Evolutionary conservation across 2,329 filamentous ascomycete species (phyloP).

Genomic region (Cadophora luteo-olivacea): DNA sequence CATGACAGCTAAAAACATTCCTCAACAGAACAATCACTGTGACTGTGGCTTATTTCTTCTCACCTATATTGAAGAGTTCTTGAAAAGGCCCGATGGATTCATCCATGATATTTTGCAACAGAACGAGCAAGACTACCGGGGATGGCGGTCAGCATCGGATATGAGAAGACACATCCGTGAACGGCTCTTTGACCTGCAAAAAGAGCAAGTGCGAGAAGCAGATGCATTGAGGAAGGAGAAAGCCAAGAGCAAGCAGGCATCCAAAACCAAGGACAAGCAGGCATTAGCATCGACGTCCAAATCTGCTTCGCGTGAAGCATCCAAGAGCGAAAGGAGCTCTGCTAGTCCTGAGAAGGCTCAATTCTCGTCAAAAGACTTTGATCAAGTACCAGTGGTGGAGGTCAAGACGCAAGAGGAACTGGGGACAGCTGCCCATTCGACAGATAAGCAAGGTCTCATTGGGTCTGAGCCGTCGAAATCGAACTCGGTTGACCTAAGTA

Average conservation of each 20-base stretch:
- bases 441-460: background rate
- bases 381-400: background rate
- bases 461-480: background rate
- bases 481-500: background rate
- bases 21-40: conserved; percentile 80
- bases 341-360: background rate
- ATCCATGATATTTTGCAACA: conserved; percentile 69
- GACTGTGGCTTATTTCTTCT: conserved; percentile 92
- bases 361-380: background rate
- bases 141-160: conserved; percentile 54
- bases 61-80: conserved; percentile 83
- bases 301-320: conserved; percentile 6
- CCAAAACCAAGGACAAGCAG: conserved; percentile 1
- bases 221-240: conserved; percentile 17
- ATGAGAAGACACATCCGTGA: conserved; percentile 72
- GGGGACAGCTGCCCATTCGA: background rate
- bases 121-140: conserved; percentile 28
- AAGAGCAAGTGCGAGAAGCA: conserved; percentile 52
- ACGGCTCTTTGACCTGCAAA: conserved; percentile 68
- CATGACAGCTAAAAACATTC: conserved; percentile 77
- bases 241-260: conserved; percentile 15
- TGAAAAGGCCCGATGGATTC: conserved; percentile 75
- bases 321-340: conserved; percentile 18
- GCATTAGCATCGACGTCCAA: conserved; percentile 3
- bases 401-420: background rate